A percentile compares a stretch with the other conserved stretches of the same genome.
Conservation (phyloP, 1,284 basidiomycete species). For the Sporisorium sorghi region DNA sequence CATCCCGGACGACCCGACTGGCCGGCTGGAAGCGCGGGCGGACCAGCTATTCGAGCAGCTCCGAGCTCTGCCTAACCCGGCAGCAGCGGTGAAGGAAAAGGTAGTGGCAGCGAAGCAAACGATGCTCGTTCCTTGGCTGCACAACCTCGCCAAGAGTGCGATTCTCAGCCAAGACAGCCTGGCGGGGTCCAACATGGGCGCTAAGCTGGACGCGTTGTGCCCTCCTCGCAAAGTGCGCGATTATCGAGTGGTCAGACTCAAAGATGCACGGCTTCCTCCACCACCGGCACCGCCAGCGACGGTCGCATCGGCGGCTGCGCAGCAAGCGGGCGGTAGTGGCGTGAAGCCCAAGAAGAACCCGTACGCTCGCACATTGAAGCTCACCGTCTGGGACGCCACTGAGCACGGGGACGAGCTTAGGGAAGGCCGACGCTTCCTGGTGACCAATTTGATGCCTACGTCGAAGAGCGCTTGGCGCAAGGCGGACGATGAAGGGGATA, state of each 20-base stretch:
- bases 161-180: constrained; percentile 19
- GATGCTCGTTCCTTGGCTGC: constrained; percentile 24
- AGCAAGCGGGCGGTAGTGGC: background rate
- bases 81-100: constrained; percentile 23
- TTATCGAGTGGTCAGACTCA: constrained; percentile 82
- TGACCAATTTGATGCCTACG: constrained; percentile 77
- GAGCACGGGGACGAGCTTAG: constrained; percentile 32
- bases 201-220: constrained; percentile 74
- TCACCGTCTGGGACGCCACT: constrained; percentile 54
- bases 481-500: constrained; percentile 73
- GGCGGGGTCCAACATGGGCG: constrained; percentile 5
- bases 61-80: constrained; percentile 11
- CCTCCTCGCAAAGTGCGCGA: constrained; percentile 82
- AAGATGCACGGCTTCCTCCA: constrained; percentile 74
- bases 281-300: constrained; percentile 5
- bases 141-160: constrained; percentile 12
- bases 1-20: constrained; percentile 27
- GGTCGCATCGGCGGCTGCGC: background rate
- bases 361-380: constrained; percentile 51
- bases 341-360: constrained; percentile 27
- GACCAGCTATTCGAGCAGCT: constrained; percentile 25
- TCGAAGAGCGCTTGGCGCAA: constrained; percentile 77
- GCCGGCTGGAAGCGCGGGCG: constrained; percentile 25
- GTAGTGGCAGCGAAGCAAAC: constrained; percentile 21
- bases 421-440: constrained; percentile 69